Conservation (phyloP, 345 rosid species). For the Ceriops decandra region DNA sequence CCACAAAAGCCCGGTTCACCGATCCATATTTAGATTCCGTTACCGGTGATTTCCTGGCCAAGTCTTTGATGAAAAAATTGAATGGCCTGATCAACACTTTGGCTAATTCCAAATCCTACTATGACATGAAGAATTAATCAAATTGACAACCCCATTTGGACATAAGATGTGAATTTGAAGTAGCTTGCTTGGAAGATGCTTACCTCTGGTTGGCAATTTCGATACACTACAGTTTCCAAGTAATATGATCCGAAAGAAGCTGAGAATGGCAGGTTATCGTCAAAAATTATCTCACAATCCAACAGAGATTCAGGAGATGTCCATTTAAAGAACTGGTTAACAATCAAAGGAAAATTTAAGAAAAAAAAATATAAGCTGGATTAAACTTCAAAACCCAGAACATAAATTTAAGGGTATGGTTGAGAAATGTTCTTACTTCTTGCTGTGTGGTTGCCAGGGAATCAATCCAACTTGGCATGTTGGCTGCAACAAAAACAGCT, state of each 20-base stretch:
- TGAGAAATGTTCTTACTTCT: not conserved
- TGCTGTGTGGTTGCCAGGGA: not conserved
- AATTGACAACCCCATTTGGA: not conserved
- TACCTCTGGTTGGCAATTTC: constrained; percentile 21
- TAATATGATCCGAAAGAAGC: constrained; percentile 19
- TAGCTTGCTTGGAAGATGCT: not conserved
- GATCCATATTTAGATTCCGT: constrained; percentile 29
- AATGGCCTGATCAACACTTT: constrained; percentile 29
- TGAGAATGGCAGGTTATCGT: constrained; percentile 18
- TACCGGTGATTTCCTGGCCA: constrained; percentile 15
- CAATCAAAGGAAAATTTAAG: not conserved
- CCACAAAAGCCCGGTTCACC: constrained; percentile 27
- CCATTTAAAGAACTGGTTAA: constrained; percentile 17
- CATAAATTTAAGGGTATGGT: not conserved
- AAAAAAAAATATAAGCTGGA: not conserved
- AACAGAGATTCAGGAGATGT: not conserved
- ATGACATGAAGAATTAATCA: not conserved
- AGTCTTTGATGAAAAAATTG: constrained; percentile 27
- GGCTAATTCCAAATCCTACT: constrained; percentile 36
- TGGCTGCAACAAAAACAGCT: not conserved
- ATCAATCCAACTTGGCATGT: constrained; percentile 1
- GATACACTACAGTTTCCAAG: constrained; percentile 4
- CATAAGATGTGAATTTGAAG: not conserved
- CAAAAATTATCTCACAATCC: constrained; percentile 18
- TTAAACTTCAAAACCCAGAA: not conserved